phyloP scores from a whole-genome alignment of 768 basidiomycete species.

The Collybia mongolica region DNA sequence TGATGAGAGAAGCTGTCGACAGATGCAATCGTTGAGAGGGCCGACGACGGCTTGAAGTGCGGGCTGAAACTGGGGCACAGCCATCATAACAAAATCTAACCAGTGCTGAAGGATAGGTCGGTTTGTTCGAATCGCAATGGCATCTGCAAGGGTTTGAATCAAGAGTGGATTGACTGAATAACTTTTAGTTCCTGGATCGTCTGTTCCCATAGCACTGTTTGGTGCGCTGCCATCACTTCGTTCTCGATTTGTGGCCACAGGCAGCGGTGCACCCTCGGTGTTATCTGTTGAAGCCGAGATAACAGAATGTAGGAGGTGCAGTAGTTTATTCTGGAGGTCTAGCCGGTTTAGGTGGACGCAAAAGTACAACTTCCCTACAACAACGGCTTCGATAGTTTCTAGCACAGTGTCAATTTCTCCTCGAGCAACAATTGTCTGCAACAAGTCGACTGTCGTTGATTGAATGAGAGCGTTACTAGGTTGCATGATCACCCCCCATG shows the following conservation, averaged over 20 bases:
- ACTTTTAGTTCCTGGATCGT: conserved; percentile 26
- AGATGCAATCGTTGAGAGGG: conserved; percentile 79
- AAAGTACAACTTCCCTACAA: conserved; percentile 75
- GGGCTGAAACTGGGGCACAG: conserved; percentile 81
- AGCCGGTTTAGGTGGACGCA: conserved; percentile 68
- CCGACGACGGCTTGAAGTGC: conserved; percentile 62
- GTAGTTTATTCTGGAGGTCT: conserved; percentile 89
- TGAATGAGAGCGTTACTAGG: conserved; percentile 67
- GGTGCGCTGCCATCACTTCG: conserved; percentile 25
- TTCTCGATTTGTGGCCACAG: conserved; percentile 12
- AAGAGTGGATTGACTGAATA: conserved; percentile 71
- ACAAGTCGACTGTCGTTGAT: conserved; percentile 71
- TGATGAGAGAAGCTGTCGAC: conserved; percentile 60
- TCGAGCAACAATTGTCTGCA: conserved; percentile 79
- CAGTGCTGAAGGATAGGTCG: conserved; percentile 88
- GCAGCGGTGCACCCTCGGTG: conserved; percentile 22
- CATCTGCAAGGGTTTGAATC: conserved; percentile 78
- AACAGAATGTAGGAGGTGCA: conserved; percentile 87
- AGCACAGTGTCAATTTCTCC: conserved; percentile 73
- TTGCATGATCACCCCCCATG: conserved; percentile 49
- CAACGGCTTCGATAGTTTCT: conserved; percentile 63
- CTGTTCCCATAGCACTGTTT: conserved; percentile 31
- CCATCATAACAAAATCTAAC: conserved; percentile 95
- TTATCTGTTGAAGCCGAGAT: conserved; percentile 59
- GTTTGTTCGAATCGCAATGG: conserved; percentile 67